These are phyloP conservation scores for Trichoderma brevicompactum DNA, from an alignment of 2,329 filamentous ascomycete species.

Conservation along the genomic window DNA sequence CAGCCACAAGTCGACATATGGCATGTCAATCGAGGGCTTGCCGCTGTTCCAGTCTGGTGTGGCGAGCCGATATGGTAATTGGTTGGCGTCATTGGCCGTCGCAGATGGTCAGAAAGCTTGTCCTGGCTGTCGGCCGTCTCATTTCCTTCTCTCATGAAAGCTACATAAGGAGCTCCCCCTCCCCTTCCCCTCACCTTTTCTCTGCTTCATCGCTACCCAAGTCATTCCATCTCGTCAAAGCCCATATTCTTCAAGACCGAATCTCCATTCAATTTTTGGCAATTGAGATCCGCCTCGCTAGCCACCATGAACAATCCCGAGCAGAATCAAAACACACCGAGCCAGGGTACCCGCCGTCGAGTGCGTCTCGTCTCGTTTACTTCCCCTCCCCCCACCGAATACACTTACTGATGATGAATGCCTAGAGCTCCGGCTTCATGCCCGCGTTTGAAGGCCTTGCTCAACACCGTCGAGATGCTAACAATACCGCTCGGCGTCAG, in stretches of 20 bases:
- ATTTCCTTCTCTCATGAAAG: constrained; percentile 1
- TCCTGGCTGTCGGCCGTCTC: constrained; percentile 10
- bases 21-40: constrained; percentile 20
- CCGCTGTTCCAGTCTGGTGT: constrained; percentile 22
- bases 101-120: constrained; percentile 28
- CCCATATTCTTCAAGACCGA: not conserved
- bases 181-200: not conserved
- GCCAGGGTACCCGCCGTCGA: constrained; percentile 38
- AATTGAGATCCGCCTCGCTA: not conserved
- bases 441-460: constrained; percentile 56
- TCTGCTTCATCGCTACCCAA: not conserved
- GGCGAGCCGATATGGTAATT: constrained; percentile 23
- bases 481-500: constrained; percentile 55
- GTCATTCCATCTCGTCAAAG: not conserved
- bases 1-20: constrained; percentile 17
- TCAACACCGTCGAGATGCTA: constrained; percentile 53
- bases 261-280: not conserved
- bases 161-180: constrained; percentile 29
- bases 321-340: constrained; percentile 33
- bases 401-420: constrained; percentile 3
- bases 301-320: constrained; percentile 33
- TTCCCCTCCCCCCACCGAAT: not conserved
- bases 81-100: constrained; percentile 26
- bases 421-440: constrained; percentile 52
- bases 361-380: constrained; percentile 30